phyloP scores from a whole-genome alignment of 2,329 filamentous ascomycete genomes.

The Periconia sp. region DNA sequence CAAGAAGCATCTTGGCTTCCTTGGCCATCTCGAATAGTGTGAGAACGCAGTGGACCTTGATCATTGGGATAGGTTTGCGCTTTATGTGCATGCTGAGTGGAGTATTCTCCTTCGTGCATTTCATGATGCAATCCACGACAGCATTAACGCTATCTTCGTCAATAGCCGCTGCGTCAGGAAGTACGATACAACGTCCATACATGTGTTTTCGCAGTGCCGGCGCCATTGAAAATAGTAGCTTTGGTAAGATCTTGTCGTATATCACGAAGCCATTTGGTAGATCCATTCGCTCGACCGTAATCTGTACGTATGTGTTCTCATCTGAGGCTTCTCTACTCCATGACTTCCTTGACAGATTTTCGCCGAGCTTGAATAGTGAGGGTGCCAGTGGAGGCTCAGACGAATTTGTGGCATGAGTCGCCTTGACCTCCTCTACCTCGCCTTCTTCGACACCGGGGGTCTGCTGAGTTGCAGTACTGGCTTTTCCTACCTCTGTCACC shows the following conservation, averaged over 20 bases:
- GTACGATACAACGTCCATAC: constrained; percentile 1
- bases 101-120: constrained; percentile 5
- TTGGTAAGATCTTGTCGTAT: constrained; percentile 5
- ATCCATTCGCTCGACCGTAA: constrained; percentile 5
- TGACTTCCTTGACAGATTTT: not conserved
- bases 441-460: too few species aligned
- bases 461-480: too few species aligned
- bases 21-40: constrained; percentile 5
- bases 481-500: too few species aligned
- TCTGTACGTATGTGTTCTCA: constrained; percentile 4
- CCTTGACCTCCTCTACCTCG: too few species aligned
- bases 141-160: constrained; percentile 7
- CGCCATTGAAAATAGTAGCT: constrained; percentile 3
- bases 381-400: not conserved
- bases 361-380: constrained; percentile 6
- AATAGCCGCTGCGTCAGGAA: constrained; percentile 1
- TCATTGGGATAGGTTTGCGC: constrained; percentile 1
- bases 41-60: constrained; percentile 13
- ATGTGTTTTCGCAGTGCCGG: constrained; percentile 6
- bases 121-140: constrained; percentile 3
- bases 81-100: not conserved
- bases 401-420: too few species aligned
- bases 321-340: constrained; percentile 1
- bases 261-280: constrained; percentile 11
- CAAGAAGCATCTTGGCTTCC: not conserved